Conservation (phyloP, 352 stramenopile genomes). For the Globisporangium cystogenes region DNA sequence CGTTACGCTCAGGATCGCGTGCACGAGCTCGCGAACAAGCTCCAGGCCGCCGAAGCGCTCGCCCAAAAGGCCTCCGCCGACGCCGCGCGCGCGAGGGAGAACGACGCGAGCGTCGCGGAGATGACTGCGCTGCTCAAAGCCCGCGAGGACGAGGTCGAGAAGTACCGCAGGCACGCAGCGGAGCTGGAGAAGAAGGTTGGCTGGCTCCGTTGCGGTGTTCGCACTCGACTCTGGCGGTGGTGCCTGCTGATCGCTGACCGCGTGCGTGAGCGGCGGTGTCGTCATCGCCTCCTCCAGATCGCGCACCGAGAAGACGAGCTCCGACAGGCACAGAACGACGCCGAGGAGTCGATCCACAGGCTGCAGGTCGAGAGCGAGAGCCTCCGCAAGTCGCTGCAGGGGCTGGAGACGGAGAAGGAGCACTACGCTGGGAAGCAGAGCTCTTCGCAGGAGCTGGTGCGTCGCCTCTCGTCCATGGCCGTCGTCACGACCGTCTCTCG, state of each 20-base stretch:
- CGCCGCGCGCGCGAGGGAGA: slow-evolving; percentile 14
- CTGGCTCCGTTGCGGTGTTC: background rate
- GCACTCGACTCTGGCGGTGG: background rate
- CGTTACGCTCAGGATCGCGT: slow-evolving; percentile 25
- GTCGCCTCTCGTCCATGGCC: background rate
- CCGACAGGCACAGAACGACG: slow-evolving; percentile 23
- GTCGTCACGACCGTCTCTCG: too few relatives aligned
- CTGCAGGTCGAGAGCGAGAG: slow-evolving; percentile 45
- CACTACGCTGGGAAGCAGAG: slow-evolving; percentile 36
- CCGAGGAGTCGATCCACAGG: slow-evolving; percentile 45
- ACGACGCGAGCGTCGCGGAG: slow-evolving; percentile 14
- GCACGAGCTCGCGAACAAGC: slow-evolving; percentile 45
- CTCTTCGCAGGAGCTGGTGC: slow-evolving; percentile 57
- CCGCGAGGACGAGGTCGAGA: slow-evolving; percentile 44
- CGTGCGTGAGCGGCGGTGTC: background rate
- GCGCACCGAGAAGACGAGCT: slow-evolving; percentile 40
- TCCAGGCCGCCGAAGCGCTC: slow-evolving; percentile 43
- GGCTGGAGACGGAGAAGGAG: slow-evolving; percentile 51
- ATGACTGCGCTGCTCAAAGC: slow-evolving; percentile 27
- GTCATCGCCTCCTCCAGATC: slow-evolving; percentile 18
- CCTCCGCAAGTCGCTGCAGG: slow-evolving; percentile 34
- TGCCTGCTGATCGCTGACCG: background rate
- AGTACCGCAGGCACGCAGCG: slow-evolving; percentile 26
- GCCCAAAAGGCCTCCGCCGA: slow-evolving; percentile 22
- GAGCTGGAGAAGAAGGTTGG: slow-evolving; percentile 51